Evolutionary conservation across 2,329 filamentous ascomycete species (phyloP).

Genomic region (Colletotrichum scovillei): DNA sequence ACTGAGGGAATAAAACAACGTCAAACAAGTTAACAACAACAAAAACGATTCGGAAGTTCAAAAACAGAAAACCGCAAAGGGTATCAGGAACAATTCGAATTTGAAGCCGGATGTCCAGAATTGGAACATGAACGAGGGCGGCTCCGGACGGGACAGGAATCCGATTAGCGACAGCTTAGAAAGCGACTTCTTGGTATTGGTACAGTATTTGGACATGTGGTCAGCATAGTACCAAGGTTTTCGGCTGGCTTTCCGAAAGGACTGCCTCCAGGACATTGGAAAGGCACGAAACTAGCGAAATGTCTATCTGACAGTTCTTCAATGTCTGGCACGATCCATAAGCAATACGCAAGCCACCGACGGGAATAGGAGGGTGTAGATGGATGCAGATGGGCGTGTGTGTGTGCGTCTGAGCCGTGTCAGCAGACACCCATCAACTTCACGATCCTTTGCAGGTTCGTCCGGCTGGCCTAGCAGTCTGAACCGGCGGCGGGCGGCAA

Average conservation of each 20-base stretch:
- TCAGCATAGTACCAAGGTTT: background rate
- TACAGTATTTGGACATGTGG: background rate
- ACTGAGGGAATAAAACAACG: background rate
- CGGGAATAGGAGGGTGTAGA: background rate
- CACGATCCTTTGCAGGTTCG: background rate
- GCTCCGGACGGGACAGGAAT: background rate
- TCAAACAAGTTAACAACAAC: too few species aligned
- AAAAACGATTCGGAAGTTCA: background rate
- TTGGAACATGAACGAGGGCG: background rate
- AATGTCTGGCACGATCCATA: background rate
- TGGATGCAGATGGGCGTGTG: background rate
- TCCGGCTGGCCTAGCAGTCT: background rate
- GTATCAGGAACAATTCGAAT: background rate
- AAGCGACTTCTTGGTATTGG: background rate
- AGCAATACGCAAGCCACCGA: background rate
- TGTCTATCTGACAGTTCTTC: background rate
- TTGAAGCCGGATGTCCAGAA: background rate
- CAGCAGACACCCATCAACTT: background rate
- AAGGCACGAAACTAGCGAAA: background rate
- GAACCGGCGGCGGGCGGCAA: background rate
- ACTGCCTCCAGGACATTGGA: background rate
- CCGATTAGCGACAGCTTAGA: background rate
- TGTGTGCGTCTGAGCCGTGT: background rate
- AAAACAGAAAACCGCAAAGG: background rate
- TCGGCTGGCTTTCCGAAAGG: conserved; percentile 19